Conservation (phyloP, 352 stramenopile genomes). For the Globisporangium polare region DNA sequence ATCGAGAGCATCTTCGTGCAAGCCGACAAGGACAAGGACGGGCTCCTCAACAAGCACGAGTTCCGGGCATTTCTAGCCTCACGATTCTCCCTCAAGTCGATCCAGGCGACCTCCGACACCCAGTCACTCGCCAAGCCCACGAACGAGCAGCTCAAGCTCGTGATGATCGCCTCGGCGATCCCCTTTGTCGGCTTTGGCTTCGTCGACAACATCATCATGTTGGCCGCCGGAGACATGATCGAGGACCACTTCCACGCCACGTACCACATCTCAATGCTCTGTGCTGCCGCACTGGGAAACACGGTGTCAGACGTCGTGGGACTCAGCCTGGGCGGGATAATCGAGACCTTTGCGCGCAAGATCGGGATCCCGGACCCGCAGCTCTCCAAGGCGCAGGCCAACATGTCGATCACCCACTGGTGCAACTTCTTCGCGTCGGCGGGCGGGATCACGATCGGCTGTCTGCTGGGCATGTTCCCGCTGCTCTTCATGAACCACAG, state of each 20-base stretch:
- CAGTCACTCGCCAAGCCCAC: conserved; percentile 39
- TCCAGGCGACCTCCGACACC: conserved; percentile 31
- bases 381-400: conserved; percentile 73
- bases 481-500: conserved; percentile 85
- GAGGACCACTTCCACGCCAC: conserved; percentile 92
- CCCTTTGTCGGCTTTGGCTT: conserved; percentile 84
- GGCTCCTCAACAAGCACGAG: conserved; percentile 58
- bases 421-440: conserved; percentile 76
- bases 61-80: conserved; percentile 62
- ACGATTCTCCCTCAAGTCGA: conserved; percentile 55
- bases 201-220: conserved; percentile 85
- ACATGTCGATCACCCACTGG: conserved; percentile 72
- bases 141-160: conserved; percentile 63
- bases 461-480: conserved; percentile 89
- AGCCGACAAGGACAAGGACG: conserved; percentile 68
- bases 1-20: conserved; percentile 64
- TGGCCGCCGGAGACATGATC: conserved; percentile 92
- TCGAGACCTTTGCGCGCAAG: conserved; percentile 77
- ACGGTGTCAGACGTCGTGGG: conserved; percentile 93
- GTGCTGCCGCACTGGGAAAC: conserved; percentile 93
- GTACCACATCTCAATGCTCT: conserved; percentile 95
- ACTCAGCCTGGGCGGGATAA: conserved; percentile 90
- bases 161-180: conserved; percentile 76
- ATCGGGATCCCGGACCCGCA: conserved; percentile 64
- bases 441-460: conserved; percentile 84